Evolutionary conservation across 257 asterid genomes (phyloP).

Genomic region (Solanum pennellii): DNA sequence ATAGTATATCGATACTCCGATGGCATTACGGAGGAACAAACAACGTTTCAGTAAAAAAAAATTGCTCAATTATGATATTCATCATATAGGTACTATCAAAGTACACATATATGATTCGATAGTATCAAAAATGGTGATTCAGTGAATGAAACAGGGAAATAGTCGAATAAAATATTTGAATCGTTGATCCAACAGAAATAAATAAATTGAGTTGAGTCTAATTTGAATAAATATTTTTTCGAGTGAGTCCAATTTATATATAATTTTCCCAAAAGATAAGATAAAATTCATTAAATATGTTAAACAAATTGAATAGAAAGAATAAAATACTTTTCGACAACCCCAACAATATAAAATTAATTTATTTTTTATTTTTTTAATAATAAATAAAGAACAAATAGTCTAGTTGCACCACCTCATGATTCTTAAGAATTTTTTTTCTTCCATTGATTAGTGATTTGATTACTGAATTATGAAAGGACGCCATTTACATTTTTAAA

Average conservation of each 20-base stretch:
- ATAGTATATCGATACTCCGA: neutral
- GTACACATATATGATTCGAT: no score
- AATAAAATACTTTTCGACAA: neutral
- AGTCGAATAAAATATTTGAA: no score
- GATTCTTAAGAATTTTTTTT: neutral
- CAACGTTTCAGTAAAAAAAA: no score
- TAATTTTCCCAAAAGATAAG: neutral
- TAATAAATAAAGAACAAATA: neutral
- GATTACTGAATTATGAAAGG: neutral
- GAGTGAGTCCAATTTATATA: no score
- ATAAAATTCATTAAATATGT: no score
- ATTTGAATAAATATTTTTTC: no score
- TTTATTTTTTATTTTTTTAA: neutral
- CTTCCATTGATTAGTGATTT: neutral
- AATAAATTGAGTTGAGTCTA: neutral
- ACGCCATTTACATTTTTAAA: neutral
- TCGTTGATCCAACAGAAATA: accelerated
- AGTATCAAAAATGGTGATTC: neutral
- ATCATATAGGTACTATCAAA: no score
- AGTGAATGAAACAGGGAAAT: no score
- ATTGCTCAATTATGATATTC: accelerated
- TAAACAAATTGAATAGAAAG: no score
- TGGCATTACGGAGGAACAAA: accelerated
- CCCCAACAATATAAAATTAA: neutral
- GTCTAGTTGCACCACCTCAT: neutral